Evolutionary conservation across 2,329 filamentous ascomycete species (phyloP), one percentile per base, ranked within the genome.

Genomic region (Elsinoe batatas): DNA sequence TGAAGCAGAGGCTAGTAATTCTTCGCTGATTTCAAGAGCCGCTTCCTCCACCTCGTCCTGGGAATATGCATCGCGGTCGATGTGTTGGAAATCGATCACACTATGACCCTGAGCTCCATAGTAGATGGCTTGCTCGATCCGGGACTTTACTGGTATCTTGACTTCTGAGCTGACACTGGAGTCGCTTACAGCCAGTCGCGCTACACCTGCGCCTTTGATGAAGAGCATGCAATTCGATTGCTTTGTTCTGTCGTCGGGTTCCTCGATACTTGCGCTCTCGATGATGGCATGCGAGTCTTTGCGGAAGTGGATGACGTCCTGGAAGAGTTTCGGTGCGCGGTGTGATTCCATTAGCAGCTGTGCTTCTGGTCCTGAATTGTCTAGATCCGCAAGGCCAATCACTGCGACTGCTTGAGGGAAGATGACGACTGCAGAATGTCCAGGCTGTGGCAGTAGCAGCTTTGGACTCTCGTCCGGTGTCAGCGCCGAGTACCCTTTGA

Each of bases 81-180:
- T 76, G 60, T 81, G 80, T 42, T 85, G 81, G 63, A 98, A 89
- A 59, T 90, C 83, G n/a, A 98, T 72, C n/a, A 91, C 87, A 63
- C 90, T 97, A 64, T 88, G 83, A 59, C 84, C 79, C 66, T 87
- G 83, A 47, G 82, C 82, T 1, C 91, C 91, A 67, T 89, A 97
- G 71, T 96, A 97, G 1, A 97, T 87, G 2, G 91, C 91, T 71
- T 98, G 91, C 66, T 96, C 89, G 38, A 98, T 78, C 70, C 93
- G 95, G 71, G 83, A 88, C 71, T 89, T 93, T 5, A 88, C 87
- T 1, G 87, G 91, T 13, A 95, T 80, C 61, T 72, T 73, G 8
- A 62, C 59, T 22, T 65, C 67, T 17, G 80, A 74, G 3, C 84
- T 81, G 11, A 80, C 83, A 3, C 80, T 80, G 22, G 85, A 74